Conservation (phyloP, 805 yeast species). For the Sugiyamaella mastotermitis region DNA sequence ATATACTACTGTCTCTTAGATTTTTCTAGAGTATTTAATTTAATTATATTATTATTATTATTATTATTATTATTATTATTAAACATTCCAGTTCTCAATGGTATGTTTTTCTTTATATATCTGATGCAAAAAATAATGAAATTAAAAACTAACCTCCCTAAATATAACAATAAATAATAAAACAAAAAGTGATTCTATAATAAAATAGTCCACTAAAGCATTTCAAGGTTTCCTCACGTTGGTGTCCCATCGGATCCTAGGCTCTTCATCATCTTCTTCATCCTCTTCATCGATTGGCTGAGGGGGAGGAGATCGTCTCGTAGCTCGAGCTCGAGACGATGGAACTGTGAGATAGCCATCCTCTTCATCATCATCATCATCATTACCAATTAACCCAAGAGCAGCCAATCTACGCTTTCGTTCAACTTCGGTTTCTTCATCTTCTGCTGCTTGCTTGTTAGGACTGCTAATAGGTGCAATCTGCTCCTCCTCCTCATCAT, state of each 20-base stretch:
- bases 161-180: no score
- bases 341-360: slow-evolving; percentile 15
- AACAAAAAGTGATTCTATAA: no score
- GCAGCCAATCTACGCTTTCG: slow-evolving; percentile 50
- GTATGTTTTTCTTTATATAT: no score
- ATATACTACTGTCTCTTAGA: slow-evolving; percentile 30
- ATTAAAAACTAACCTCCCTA: neutral
- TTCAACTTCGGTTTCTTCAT: slow-evolving; percentile 60
- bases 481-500: slow-evolving; percentile 23
- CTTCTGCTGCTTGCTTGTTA: slow-evolving; percentile 10
- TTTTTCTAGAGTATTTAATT: neutral
- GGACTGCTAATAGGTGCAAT: slow-evolving; percentile 13
- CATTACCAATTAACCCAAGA: slow-evolving; percentile 24
- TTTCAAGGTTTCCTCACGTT: slow-evolving; percentile 12
- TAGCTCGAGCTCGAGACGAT: slow-evolving; percentile 1
- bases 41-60: slow-evolving; percentile 1
- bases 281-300: slow-evolving; percentile 15
- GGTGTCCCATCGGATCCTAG: slow-evolving; percentile 16
- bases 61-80: slow-evolving; percentile 2
- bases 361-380: slow-evolving; percentile 21
- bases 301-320: slow-evolving; percentile 5
- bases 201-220: no score
- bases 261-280: slow-evolving; percentile 14
- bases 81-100: no score
- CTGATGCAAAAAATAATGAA: no score